A percentile compares a stretch with the other conserved stretches of the same genome.
phyloP scores from a whole-genome alignment of 306 rosid genomes.

The Castanopsis chinensis region DNA sequence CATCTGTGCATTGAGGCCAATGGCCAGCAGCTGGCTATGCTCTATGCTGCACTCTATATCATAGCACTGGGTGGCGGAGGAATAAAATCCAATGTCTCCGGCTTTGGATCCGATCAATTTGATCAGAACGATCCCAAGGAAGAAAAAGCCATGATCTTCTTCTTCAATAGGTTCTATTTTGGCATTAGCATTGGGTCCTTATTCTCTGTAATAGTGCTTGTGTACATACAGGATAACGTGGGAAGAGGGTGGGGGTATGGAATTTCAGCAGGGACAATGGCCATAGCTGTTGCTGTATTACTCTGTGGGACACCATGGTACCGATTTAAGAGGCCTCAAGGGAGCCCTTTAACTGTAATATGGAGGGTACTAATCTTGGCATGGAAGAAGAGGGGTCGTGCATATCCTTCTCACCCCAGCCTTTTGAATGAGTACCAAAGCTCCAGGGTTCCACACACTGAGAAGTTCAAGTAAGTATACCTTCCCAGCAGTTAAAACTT shows the following conservation, averaged over 20 bases:
- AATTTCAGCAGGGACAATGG: constrained; percentile 76
- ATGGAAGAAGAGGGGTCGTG: constrained; percentile 64
- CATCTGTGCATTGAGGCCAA: constrained; percentile 61
- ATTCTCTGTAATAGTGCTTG: constrained; percentile 73
- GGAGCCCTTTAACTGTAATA: constrained; percentile 80
- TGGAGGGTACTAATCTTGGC: constrained; percentile 88
- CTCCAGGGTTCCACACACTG: constrained; percentile 64
- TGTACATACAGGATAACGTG: constrained; percentile 78
- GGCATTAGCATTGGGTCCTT: constrained; percentile 79
- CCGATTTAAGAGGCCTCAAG: constrained; percentile 68
- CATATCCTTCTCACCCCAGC: constrained; percentile 56
- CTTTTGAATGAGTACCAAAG: constrained; percentile 60
- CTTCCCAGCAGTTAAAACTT: not conserved
- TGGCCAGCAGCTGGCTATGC: constrained; percentile 59
- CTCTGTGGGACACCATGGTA: constrained; percentile 64
- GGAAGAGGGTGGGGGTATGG: constrained; percentile 95
- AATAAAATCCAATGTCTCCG: constrained; percentile 88
- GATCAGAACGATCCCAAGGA: constrained; percentile 65
- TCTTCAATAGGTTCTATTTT: constrained; percentile 94
- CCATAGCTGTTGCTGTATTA: constrained; percentile 49
- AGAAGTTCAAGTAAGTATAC: constrained; percentile 52
- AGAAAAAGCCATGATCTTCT: constrained; percentile 79
- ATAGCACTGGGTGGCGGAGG: constrained; percentile 88
- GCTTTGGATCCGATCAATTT: constrained; percentile 84
- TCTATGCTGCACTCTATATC: constrained; percentile 71